A percentile compares a stretch with the other conserved stretches of the same genome.
Conservation (phyloP, 1,284 basidiomycete genomes). For the Hortiboletus rubellus region DNA sequence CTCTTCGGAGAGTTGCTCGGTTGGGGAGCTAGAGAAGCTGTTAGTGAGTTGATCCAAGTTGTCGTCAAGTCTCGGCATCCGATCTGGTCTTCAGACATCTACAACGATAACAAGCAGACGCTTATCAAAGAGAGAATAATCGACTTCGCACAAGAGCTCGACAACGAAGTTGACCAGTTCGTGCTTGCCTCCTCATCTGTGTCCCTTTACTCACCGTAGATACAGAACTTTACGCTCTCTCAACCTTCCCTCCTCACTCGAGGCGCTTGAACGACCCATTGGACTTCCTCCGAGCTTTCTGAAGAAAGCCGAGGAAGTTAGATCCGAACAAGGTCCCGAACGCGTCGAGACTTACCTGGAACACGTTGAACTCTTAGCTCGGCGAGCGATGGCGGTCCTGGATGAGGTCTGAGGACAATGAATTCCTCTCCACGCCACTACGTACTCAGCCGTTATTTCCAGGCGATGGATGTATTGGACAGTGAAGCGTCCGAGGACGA, state of each 20-base stretch:
- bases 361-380: conserved; percentile 70
- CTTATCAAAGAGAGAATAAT: conserved; percentile 72
- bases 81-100: conserved; percentile 61
- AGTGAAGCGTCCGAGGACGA: conserved; percentile 90
- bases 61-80: background rate
- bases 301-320: conserved; percentile 85
- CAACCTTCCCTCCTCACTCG: conserved; percentile 83
- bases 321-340: conserved; percentile 72
- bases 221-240: conserved; percentile 68
- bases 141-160: conserved; percentile 63
- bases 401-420: conserved; percentile 60
- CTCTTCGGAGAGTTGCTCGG: conserved; percentile 81
- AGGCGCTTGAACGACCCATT: conserved; percentile 85
- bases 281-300: conserved; percentile 88
- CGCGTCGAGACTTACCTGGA: conserved; percentile 73
- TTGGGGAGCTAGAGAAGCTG: conserved; percentile 88
- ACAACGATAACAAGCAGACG: conserved; percentile 79
- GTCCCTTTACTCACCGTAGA: conserved; percentile 1
- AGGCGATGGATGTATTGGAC: conserved; percentile 89
- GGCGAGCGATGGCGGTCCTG: conserved; percentile 62
- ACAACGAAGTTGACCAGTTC: conserved; percentile 64
- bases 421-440: background rate
- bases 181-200: conserved; percentile 24
- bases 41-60: conserved; percentile 58
- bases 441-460: conserved; percentile 4